Evolutionary conservation across 2,329 filamentous ascomycete species (phyloP), one percentile per base, ranked within the genome.

Genomic region (Aspergillus viridinutans): DNA sequence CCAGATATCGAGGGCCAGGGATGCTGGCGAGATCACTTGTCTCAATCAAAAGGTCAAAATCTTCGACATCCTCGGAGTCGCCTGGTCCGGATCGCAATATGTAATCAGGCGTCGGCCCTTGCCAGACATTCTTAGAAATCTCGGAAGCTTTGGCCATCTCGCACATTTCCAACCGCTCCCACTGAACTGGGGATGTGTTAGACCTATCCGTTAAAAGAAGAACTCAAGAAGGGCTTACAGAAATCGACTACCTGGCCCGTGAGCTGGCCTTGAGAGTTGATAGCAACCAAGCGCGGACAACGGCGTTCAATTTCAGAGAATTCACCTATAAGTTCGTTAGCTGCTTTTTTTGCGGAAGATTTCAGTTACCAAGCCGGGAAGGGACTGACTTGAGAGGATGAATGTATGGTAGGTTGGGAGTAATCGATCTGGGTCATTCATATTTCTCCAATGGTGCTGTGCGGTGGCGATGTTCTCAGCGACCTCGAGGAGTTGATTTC

Each of bases 81-180:
- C 69, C 59, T 60, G 66, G 58, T 56, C 63, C 71, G 62, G 71
- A 63, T 78, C 78, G 64, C 66, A 81, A 78, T 1, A 81, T 78
- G 1, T 83, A 80, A 62, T 95, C 90, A 0, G 92, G 91, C 0
- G 91, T 94, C 2, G 91, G 90, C 0, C 94, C 94, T 58, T 97
- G 80, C 83, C 88, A 97, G 26, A 97, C 90, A 69, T 97, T 97
- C 63, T 84, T 82, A 53, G 90, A 87, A 61, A 97, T 96, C 72
- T 96, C 90, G 0, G 92, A 92, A 3, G 92, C 88, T 66, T 85
- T 85, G 10, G 93, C 92, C 93, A 97, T 97, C 58, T 83, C 83
- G 72, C 90, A 92, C 93, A 99, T 97, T 76, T 99, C 94, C 51
- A 85, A 76, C 56, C 92, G 84, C 73, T 99, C 94, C 77, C 91